phyloP scores from a whole-genome alignment of 2,329 filamentous ascomycete genomes.

The Pseudogymnoascus destructans region DNA sequence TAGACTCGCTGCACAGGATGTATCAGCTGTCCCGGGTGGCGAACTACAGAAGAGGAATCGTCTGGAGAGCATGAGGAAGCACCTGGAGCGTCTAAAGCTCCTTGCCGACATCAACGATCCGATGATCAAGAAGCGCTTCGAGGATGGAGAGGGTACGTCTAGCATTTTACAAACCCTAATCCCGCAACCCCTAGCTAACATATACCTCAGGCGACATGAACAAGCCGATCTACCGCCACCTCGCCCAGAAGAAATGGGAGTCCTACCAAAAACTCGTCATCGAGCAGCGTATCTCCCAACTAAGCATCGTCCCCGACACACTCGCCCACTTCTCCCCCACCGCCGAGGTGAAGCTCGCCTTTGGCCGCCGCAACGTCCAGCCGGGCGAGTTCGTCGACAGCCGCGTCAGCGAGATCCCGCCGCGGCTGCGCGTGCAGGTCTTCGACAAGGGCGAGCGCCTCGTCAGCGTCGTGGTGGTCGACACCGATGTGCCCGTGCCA shows the following conservation, averaged over 20 bases:
- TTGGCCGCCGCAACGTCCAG: constrained; percentile 54
- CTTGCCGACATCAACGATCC: constrained; percentile 92
- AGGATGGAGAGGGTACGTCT: constrained; percentile 70
- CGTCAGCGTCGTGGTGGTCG: constrained; percentile 72
- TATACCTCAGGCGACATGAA: constrained; percentile 65
- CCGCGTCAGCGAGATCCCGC: constrained; percentile 55
- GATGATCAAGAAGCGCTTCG: constrained; percentile 80
- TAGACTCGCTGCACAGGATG: constrained; percentile 46
- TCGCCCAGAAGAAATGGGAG: constrained; percentile 81
- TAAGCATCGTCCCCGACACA: constrained; percentile 79
- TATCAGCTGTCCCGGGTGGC: constrained; percentile 46
- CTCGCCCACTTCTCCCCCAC: constrained; percentile 66
- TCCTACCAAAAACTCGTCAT: constrained; percentile 67
- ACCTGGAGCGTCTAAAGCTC: constrained; percentile 73
- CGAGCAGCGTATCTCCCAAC: constrained; percentile 72
- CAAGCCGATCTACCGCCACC: constrained; percentile 87
- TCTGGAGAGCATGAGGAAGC: constrained; percentile 54
- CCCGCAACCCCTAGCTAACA: constrained; percentile 17
- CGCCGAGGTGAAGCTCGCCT: constrained; percentile 71
- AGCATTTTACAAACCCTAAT: background rate
- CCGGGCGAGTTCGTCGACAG: constrained; percentile 73
- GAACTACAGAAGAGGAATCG: constrained; percentile 51
- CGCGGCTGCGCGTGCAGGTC: constrained; percentile 68
- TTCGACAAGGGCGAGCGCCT: constrained; percentile 74
- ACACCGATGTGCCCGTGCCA: constrained; percentile 77